Evolutionary conservation across 495 filamentous ascomycete genomes (phyloP).

Genomic region (Patellaria atrata): DNA sequence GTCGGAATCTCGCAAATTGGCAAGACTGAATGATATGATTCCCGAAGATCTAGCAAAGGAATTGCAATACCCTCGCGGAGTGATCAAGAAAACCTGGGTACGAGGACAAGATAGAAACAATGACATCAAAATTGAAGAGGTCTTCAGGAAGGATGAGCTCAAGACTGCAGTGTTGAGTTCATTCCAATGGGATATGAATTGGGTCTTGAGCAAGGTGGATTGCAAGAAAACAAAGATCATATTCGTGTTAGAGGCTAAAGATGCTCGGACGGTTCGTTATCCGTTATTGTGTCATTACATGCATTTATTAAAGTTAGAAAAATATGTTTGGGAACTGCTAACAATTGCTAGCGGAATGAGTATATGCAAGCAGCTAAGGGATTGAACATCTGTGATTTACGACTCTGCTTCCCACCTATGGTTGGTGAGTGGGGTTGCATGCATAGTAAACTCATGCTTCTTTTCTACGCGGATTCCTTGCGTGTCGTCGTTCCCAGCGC

Average conservation of each 20-base stretch:
- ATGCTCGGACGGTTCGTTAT: slow-evolving; percentile 22
- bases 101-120: slow-evolving; percentile 40
- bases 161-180: slow-evolving; percentile 70
- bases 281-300: slow-evolving; percentile 3
- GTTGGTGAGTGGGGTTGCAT: slow-evolving; percentile 49
- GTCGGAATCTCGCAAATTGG: no score
- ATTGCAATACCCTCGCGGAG: slow-evolving; percentile 52
- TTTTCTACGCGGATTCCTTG: slow-evolving; percentile 54
- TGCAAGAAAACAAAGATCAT: slow-evolving; percentile 40
- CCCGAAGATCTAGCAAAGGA: background rate
- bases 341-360: no score
- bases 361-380: slow-evolving; percentile 30
- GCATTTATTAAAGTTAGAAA: no score
- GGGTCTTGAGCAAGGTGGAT: slow-evolving; percentile 51
- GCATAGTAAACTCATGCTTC: slow-evolving; percentile 81
- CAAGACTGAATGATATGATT: slow-evolving; percentile 5
- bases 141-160: slow-evolving; percentile 57
- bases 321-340: slow-evolving; percentile 22
- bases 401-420: slow-evolving; percentile 72
- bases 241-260: slow-evolving; percentile 54
- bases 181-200: slow-evolving; percentile 70
- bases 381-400: slow-evolving; percentile 36
- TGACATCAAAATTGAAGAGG: slow-evolving; percentile 84
- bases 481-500: slow-evolving; percentile 68
- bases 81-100: slow-evolving; percentile 73